Base-by-base conservation (phyloP, 805 yeast species). In the Zygosaccharomyces bailii region DNA sequence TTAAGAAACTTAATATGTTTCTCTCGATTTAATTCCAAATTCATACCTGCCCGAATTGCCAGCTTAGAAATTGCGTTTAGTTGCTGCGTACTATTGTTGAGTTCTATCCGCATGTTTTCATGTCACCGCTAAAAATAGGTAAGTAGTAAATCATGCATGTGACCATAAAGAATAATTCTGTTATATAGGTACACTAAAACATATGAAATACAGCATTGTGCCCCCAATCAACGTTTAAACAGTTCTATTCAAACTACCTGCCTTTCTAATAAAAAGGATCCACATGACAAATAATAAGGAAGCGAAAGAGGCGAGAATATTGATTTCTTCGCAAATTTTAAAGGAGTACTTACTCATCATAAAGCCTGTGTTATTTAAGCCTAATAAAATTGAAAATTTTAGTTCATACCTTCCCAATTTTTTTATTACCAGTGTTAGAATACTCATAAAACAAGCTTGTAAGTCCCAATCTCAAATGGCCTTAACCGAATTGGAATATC, bases 381-480 rank as follows among this genome's bases (percentile, higher is more conserved):
- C 31, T n/a, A 27, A 24, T 24, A n/a, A 23, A 9, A 9, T 24
- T 24, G 27, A 24, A n/a, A 9, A 24, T 23, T 23, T n/a, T n/a
- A n/a, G n/a, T n/a, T n/a, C n/a, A n/a, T n/a, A n/a, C n/a, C n/a
- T n/a, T n/a, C n/a, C n/a, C n/a, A n/a, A n/a, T n/a, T n/a, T n/a
- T n/a, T n/a, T n/a, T n/a, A n/a, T n/a, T n/a, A n/a, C n/a, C n/a
- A n/a, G n/a, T n/a, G n/a, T 7, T 25, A 16, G 13, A 7, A 4
- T n/a, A 7, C 31, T 38, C 46, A 48, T 40, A 65, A 60, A 24
- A 57, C 57, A 16, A 71, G 39, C 46, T 66, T 67, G 47, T 58
- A 67, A 17, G 70, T 61, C 2, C 84, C 85, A 49, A 90, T 77
- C 60, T 89, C 96, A 64, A 90, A 90, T 3, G 90, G 85, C 51